Evolutionary conservation across 1,284 basidiomycete genomes (phyloP).

Genomic region (Ustilago lituana): DNA sequence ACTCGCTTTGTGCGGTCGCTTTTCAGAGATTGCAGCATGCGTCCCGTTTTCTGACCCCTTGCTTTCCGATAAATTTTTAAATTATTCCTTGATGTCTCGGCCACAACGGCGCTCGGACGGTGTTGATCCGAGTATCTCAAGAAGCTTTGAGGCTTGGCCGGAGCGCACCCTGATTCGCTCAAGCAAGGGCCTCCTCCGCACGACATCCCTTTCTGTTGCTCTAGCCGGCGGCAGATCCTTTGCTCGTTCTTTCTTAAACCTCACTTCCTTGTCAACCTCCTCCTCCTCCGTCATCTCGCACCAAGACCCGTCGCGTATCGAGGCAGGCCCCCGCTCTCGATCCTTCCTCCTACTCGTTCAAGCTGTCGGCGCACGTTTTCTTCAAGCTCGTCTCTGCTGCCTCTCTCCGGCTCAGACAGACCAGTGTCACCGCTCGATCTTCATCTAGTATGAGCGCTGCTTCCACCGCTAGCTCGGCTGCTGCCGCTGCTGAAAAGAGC

Average conservation of each 20-base stretch:
- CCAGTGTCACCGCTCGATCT: slow-evolving; percentile 25
- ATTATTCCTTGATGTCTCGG: slow-evolving; percentile 6
- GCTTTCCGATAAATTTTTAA: slow-evolving; percentile 2
- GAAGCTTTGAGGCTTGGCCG: slow-evolving; percentile 9
- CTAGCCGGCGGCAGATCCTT: slow-evolving; percentile 11
- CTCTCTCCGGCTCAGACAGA: slow-evolving; percentile 39
- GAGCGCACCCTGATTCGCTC: not conserved
- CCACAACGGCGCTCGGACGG: slow-evolving; percentile 24
- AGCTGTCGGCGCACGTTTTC: slow-evolving; percentile 43
- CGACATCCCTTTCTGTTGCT: slow-evolving; percentile 22
- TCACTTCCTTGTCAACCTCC: not conserved
- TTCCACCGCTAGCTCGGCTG: slow-evolving; percentile 15
- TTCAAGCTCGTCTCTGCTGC: slow-evolving; percentile 45
- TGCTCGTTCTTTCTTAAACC: not conserved
- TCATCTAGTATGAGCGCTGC: slow-evolving; percentile 22
- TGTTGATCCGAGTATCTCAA: slow-evolving; percentile 25
- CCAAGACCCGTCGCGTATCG: slow-evolving; percentile 6
- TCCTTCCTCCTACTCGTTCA: slow-evolving; percentile 4
- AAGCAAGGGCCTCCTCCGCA: slow-evolving; percentile 10
- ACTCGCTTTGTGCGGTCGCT: too few relatives aligned
- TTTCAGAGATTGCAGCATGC: too few relatives aligned
- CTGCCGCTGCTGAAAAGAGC: slow-evolving; percentile 6
- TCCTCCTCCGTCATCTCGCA: not conserved
- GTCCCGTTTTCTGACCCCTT: not conserved
- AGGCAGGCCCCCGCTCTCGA: slow-evolving; percentile 20